phyloP scores from a whole-genome alignment of 2,329 filamentous ascomycete genomes.

The Penicillium verrucosum region DNA sequence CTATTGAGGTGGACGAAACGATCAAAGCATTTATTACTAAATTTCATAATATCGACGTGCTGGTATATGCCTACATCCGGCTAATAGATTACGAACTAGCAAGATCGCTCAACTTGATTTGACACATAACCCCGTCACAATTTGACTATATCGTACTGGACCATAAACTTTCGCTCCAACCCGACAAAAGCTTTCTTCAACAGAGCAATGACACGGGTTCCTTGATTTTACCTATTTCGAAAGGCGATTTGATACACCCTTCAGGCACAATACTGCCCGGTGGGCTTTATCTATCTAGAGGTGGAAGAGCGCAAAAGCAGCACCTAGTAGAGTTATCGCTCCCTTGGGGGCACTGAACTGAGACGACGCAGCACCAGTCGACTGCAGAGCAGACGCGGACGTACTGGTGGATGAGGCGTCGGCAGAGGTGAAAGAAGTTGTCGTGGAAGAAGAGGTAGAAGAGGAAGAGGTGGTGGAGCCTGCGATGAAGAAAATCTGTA shows the following conservation, averaged over 20 bases:
- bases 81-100: neutral
- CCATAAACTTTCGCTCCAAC: neutral
- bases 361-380: neutral
- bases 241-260: neutral
- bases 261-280: neutral
- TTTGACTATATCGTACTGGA: neutral
- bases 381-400: neutral
- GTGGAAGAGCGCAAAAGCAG: conserved; percentile 2
- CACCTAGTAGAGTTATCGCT: conserved; percentile 1
- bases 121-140: neutral
- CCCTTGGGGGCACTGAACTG: neutral
- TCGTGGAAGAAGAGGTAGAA: neutral
- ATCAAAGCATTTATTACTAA: too few relatives aligned
- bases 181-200: neutral
- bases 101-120: neutral
- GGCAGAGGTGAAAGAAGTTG: neutral
- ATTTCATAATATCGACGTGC: too few relatives aligned
- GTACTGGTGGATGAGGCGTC: neutral
- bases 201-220: neutral
- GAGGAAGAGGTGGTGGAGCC: neutral
- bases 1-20: too few relatives aligned
- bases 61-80: too few relatives aligned
- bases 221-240: neutral
- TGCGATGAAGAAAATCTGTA: neutral
- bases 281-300: neutral